Evolutionary conservation across 805 yeast species (phyloP), one percentile per base, ranked within the genome.

Genomic region (Saccharomycopsis schoenii): DNA sequence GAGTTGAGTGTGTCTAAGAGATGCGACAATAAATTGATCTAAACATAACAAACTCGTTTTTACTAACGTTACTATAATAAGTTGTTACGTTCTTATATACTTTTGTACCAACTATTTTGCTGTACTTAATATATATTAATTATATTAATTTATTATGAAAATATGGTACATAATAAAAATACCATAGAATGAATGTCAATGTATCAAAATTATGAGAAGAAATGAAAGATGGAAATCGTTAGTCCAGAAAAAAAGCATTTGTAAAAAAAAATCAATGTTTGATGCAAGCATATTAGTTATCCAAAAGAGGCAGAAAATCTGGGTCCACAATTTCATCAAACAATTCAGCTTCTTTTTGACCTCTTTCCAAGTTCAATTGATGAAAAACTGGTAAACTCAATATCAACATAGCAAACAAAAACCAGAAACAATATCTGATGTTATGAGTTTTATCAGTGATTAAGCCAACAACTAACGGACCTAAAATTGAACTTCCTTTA

Each of bases 401-500:
- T 2, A 85, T 50, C 66, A 88, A 71, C 65, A 87, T 73, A 0
- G 71, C 69, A 58, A 85, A 76, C 61, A 88, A 69, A 60, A 88
- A 77, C 76, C 82, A 86, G 69, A 88, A 88, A 14, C 90, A 81
- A 68, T 85, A 83, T 56, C 94, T 75, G 59, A 88, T 85, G 62
- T 87, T 84, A 68, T 88, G 93, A 0, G 90, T 85, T 61, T 73
- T 73, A 71, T 88, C 91, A 3, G 88, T 84, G 57, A 88, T 80
- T 62, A 87, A 61, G 0, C 91, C 94, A n/a, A 88, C 82, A 21
- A 87, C 66, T 4, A 84, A 72, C 0, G 96, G 94, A 0, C 96
- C 94, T 36, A 88, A 65, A 3, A 88, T 81, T 0, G 89, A 83
- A 4, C 89, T 84, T 2, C 94, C 93, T 68, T 88, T 88, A 70